Evolutionary conservation across 225 moss, liverwort and hornwort species (phyloP), one percentile per base, ranked within the genome.

Genomic region (Physcomitrellopsis africana): DNA sequence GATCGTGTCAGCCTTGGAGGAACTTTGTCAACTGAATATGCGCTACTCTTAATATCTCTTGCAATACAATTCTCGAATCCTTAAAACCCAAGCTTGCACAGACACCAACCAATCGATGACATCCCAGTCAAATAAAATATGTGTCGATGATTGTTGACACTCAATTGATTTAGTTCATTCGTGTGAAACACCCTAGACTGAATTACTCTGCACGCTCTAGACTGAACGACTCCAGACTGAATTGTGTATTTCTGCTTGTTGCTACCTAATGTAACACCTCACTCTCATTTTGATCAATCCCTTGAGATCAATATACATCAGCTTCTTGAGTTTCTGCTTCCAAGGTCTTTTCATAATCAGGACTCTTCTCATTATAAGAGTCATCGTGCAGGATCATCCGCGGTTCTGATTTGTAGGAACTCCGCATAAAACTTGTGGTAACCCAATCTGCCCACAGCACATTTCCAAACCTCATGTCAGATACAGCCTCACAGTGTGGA

Each of bases 371-470:
- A 14, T 77, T 1, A n/a, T 10, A 63, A 18, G 57, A 83, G 5
- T 76, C 72, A 37, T 63, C 72, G 23, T 48, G 67, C 47, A 62
- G 0, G 1, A 18, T 58, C 10, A 79, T 1, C 0, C 0, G 4
- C 3, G 17, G 17, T 48, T 83, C 71, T 0, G 45, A 57, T 63
- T 72, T 58, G 58, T 72, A 56, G 23, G 79, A 79, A 9, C 61
- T 72, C 20, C 65, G 55, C 10, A 32, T 7, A 42, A 79, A 44
- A 76, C 63, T 76, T 4, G 72, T 51, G 49, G 79, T 76, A 1
- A 83, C 63, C 83, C 83, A 83, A 1, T 83, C 76, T 83, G 57
- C 76, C 76, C 44, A 67, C 3, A 1, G 11, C n/a, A 18, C 11
- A 22, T 19, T 9, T 3, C 9, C 27, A 0, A 22, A 51, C 44